Percentiles rank a stretch among this genome's conserved stretches.
phyloP scores from a whole-genome alignment of 1,139 yeast genomes.

The Diutina neorugosa region DNA sequence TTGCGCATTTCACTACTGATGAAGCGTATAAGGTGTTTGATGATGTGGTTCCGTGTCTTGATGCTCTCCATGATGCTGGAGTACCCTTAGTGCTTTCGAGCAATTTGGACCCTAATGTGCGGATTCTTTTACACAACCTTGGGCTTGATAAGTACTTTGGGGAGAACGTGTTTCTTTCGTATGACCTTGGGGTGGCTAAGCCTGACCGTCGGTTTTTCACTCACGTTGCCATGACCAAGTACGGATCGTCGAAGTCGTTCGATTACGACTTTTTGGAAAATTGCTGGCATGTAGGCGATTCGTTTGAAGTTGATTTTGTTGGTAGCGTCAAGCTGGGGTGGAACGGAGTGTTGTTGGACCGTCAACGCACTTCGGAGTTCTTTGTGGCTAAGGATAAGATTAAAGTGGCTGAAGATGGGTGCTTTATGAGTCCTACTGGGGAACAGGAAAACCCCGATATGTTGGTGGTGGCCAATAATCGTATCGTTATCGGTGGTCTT shows the following conservation, averaged over 20 bases:
- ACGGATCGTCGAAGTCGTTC: background rate
- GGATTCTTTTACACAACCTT: conserved; percentile 31
- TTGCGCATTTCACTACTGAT: conserved; percentile 32
- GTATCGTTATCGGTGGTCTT: background rate
- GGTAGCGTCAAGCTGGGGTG: conserved; percentile 48
- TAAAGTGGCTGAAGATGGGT: background rate
- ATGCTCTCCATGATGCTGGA: conserved; percentile 17
- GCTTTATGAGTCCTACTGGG: background rate
- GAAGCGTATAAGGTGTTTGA: conserved; percentile 42
- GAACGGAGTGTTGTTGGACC: conserved; percentile 45
- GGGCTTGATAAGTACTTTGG: conserved; percentile 28
- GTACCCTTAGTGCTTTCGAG: conserved; percentile 36
- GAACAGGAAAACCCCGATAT: background rate
- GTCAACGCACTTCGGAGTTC: conserved; percentile 18
- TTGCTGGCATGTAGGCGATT: conserved; percentile 63
- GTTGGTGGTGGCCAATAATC: conserved; percentile 3
- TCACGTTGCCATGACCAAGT: conserved; percentile 12
- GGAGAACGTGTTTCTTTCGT: conserved; percentile 34
- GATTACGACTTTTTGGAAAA: conserved; percentile 10
- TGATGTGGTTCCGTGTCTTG: conserved; percentile 40
- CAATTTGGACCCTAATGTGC: conserved; percentile 48
- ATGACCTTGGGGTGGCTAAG: conserved; percentile 40
- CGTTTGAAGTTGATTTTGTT: conserved; percentile 36
- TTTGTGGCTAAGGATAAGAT: conserved; percentile 7
- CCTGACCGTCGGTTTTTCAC: conserved; percentile 40